phyloP scores from a whole-genome alignment of 1,284 basidiomycete species.

The Sporisorium iseilematis-ciliati region DNA sequence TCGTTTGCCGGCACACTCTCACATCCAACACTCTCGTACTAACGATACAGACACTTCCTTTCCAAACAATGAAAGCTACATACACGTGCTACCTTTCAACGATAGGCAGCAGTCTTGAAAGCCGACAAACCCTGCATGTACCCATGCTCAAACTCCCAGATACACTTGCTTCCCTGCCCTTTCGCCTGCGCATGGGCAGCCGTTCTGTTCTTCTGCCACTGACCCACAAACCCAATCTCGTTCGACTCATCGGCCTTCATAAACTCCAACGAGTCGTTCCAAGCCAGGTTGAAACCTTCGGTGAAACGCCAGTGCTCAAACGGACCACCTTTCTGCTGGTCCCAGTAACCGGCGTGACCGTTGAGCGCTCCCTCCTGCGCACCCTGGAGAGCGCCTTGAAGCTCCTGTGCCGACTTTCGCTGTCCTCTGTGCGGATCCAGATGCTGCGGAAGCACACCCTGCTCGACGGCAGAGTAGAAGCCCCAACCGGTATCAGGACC shows the following conservation, averaged over 20 bases:
- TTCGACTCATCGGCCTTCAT: slow-evolving; percentile 70
- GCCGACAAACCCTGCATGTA: slow-evolving; percentile 73
- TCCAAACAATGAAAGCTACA: not conserved
- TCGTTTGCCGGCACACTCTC: too few relatives aligned
- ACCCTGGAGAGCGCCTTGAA: slow-evolving; percentile 26
- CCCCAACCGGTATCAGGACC: slow-evolving; percentile 82
- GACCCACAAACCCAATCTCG: slow-evolving; percentile 77
- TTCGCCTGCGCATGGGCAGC: slow-evolving; percentile 72
- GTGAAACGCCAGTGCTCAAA: slow-evolving; percentile 79
- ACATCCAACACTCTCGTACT: not conserved
- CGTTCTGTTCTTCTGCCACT: slow-evolving; percentile 75
- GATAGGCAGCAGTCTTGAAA: slow-evolving; percentile 40
- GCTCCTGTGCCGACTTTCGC: slow-evolving; percentile 26
- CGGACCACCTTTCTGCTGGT: slow-evolving; percentile 69
- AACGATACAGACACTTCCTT: not conserved
- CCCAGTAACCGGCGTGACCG: slow-evolving; percentile 41
- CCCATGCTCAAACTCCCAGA: slow-evolving; percentile 73
- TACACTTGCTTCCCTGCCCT: slow-evolving; percentile 70
- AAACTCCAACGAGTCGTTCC: slow-evolving; percentile 79
- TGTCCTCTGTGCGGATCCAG: slow-evolving; percentile 48
- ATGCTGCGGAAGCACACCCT: slow-evolving; percentile 75
- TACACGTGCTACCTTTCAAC: not conserved
- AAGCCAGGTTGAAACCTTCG: slow-evolving; percentile 78
- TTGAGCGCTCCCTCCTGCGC: slow-evolving; percentile 34
- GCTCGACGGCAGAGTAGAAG: slow-evolving; percentile 78